phyloP scores from a whole-genome alignment of 495 filamentous ascomycete genomes.

The Aspergillus sparsus region DNA sequence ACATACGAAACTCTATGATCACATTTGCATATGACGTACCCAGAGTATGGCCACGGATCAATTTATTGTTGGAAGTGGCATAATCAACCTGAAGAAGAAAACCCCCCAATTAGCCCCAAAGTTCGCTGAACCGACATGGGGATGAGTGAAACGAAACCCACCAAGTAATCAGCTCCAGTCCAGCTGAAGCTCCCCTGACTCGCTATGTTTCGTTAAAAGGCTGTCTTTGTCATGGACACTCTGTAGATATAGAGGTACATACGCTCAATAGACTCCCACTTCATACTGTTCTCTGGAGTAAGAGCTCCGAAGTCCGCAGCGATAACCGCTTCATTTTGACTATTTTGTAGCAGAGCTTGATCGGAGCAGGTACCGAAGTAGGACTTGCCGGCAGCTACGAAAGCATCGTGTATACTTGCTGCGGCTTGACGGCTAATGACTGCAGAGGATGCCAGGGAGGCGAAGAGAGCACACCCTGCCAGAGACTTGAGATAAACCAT shows the following conservation, averaged over 20 bases:
- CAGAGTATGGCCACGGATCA: conserved; percentile 54
- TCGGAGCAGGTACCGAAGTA: conserved; percentile 33
- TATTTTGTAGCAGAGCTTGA: conserved; percentile 24
- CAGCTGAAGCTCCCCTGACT: conserved; percentile 46
- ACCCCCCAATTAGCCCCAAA: background rate
- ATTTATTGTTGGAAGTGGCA: conserved; percentile 46
- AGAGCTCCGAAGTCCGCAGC: conserved; percentile 51
- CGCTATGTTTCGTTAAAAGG: conserved; percentile 26
- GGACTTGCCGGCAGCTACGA: conserved; percentile 22
- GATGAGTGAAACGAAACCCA: conserved; percentile 15
- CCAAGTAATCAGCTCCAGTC: conserved; percentile 43
- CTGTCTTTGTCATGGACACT: background rate
- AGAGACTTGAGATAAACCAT: conserved; percentile 21
- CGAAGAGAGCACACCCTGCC: conserved; percentile 8
- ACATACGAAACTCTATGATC: background rate
- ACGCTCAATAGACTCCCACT: conserved; percentile 51
- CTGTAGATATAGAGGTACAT: conserved; percentile 11
- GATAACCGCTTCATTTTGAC: conserved; percentile 37
- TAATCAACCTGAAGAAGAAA: conserved; percentile 41
- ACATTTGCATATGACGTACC: conserved; percentile 22
- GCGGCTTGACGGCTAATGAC: conserved; percentile 14
- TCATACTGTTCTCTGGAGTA: conserved; percentile 60
- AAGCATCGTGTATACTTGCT: conserved; percentile 17
- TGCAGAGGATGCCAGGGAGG: conserved; percentile 12
- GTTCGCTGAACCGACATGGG: background rate